These are phyloP conservation scores for Trichoderma gamsii DNA, from an alignment of 495 filamentous ascomycete species.

Conservation along the genomic window DNA sequence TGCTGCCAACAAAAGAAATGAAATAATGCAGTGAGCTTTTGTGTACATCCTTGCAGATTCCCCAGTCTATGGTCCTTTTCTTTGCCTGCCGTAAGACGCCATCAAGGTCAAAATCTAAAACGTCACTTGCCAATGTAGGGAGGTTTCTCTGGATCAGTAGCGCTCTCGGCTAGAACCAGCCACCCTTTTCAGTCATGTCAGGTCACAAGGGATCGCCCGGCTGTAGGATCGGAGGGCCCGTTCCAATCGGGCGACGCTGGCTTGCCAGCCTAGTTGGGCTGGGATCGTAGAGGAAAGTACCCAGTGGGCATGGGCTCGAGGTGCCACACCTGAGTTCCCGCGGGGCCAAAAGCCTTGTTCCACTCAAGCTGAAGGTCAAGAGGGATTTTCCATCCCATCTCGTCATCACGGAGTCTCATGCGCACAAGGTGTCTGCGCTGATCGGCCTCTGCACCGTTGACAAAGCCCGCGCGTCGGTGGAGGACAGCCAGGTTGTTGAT, in stretches of 20 bases:
- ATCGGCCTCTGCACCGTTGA: slow-evolving; percentile 37
- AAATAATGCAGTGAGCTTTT: neutral
- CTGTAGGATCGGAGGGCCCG: neutral
- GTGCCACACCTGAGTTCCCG: slow-evolving; percentile 36
- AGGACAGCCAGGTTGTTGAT: slow-evolving; percentile 69
- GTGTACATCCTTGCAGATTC: neutral
- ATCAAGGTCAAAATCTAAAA: neutral
- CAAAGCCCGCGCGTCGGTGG: slow-evolving; percentile 59
- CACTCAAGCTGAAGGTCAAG: slow-evolving; percentile 37
- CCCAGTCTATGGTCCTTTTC: neutral
- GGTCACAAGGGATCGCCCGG: neutral
- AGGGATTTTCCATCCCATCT: slow-evolving; percentile 41
- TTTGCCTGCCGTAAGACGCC: neutral
- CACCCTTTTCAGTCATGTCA: neutral
- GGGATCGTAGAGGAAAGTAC: slow-evolving; percentile 42
- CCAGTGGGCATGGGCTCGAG: slow-evolving; percentile 46
- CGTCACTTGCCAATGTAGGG: neutral
- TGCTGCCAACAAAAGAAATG: neutral
- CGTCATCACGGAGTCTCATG: slow-evolving; percentile 44
- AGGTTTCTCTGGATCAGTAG: neutral
- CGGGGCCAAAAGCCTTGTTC: slow-evolving; percentile 38
- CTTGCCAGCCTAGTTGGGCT: slow-evolving; percentile 37
- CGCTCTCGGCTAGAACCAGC: neutral
- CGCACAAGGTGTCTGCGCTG: slow-evolving; percentile 46
- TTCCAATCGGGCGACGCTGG: neutral